phyloP scores from a whole-genome alignment of 805 yeast genomes.

The Candida patagonica region DNA sequence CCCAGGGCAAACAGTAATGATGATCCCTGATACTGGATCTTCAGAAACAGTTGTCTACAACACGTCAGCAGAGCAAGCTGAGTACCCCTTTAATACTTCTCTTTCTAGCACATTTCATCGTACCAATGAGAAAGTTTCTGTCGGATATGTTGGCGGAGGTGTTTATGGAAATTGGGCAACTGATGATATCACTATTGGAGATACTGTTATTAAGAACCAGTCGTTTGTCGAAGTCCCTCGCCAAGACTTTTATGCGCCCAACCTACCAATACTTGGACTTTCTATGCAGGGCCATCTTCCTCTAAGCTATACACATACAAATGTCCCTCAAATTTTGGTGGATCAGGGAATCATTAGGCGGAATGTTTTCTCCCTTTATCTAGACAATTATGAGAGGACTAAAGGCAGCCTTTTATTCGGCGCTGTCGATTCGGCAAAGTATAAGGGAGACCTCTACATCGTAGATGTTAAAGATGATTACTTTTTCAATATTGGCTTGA shows the following conservation, averaged over 20 bases:
- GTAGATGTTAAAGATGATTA: conserved; percentile 21
- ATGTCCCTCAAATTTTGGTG: conserved; percentile 29
- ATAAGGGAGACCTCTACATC: conserved; percentile 17
- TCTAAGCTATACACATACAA: conserved; percentile 17
- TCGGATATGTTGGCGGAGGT: neutral
- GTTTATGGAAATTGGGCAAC: conserved; percentile 46
- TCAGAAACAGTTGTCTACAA: conserved; percentile 34
- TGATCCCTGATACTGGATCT: conserved; percentile 62
- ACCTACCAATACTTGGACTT: neutral
- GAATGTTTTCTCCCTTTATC: conserved; percentile 38
- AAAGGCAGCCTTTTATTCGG: conserved; percentile 36
- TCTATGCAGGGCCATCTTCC: neutral
- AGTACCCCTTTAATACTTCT: neutral
- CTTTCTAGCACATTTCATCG: neutral
- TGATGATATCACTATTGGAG: neutral
- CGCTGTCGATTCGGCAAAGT: conserved; percentile 26
- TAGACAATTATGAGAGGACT: conserved; percentile 27
- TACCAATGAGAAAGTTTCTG: neutral
- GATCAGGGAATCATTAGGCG: conserved; percentile 33
- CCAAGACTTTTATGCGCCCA: neutral
- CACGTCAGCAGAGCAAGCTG: no score
- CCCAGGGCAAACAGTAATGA: conserved; percentile 41
- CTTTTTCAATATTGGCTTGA: conserved; percentile 9
- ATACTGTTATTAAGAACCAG: neutral
- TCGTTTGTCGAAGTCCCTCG: neutral